Evolutionary conservation across 352 stramenopile species (phyloP).

Genomic region (Globisporangium orthogonon): DNA sequence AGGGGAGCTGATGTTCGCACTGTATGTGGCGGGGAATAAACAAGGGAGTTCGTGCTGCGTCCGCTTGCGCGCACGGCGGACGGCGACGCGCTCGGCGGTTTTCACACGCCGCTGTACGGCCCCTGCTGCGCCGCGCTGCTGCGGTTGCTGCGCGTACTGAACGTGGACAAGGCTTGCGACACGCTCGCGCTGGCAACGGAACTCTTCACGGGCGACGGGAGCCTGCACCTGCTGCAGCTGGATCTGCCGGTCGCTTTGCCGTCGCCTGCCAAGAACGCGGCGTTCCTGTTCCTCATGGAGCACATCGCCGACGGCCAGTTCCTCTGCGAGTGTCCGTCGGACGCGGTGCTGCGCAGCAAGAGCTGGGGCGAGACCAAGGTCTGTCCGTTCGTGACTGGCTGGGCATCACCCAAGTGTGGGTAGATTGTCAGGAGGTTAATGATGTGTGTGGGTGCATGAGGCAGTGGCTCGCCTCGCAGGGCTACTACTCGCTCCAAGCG

Average conservation of each 20-base stretch:
- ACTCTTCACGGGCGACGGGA: constrained; percentile 19
- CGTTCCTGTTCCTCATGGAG: constrained; percentile 42
- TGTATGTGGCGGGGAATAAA: background rate
- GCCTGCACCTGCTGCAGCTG: background rate
- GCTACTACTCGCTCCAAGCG: constrained; percentile 61
- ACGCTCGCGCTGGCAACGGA: constrained; percentile 44
- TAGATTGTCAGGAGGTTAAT: too few species aligned
- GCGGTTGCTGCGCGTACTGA: constrained; percentile 39
- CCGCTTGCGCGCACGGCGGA: constrained; percentile 37
- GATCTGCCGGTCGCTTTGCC: background rate
- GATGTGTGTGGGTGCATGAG: background rate
- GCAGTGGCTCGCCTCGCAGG: constrained; percentile 55
- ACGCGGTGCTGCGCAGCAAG: constrained; percentile 22
- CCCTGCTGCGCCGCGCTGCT: constrained; percentile 30
- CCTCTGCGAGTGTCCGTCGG: constrained; percentile 27
- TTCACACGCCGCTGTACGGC: constrained; percentile 42
- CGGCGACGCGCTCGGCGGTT: constrained; percentile 44
- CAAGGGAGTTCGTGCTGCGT: constrained; percentile 51
- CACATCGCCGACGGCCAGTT: constrained; percentile 52
- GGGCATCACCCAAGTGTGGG: too few species aligned
- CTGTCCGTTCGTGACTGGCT: background rate
- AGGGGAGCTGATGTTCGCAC: too few species aligned
- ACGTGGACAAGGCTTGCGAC: constrained; percentile 66
- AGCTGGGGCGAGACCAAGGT: constrained; percentile 51
- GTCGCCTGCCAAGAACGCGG: background rate